Evolutionary conservation across 2,329 filamentous ascomycete species (phyloP).

Genomic region (Piedraia hortae): DNA sequence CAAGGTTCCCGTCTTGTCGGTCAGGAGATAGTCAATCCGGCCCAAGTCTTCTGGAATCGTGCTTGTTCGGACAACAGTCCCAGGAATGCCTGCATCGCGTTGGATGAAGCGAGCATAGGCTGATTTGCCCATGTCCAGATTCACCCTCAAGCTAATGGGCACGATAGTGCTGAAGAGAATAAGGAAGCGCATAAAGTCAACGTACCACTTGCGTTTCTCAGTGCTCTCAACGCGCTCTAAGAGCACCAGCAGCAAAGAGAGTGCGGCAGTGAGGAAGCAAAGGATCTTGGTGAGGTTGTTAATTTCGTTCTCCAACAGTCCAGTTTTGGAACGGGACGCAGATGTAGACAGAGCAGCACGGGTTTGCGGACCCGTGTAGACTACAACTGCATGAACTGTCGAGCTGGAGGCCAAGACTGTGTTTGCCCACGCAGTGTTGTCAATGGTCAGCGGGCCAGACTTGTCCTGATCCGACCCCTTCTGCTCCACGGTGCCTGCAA

Average conservation of each 20-base stretch:
- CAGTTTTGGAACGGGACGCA: constrained; percentile 75
- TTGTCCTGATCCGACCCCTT: constrained; percentile 15
- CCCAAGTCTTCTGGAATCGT: constrained; percentile 94
- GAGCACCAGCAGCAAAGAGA: constrained; percentile 72
- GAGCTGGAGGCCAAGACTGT: constrained; percentile 88
- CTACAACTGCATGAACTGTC: constrained; percentile 60
- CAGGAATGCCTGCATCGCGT: constrained; percentile 64
- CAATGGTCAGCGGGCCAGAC: constrained; percentile 57
- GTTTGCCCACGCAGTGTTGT: constrained; percentile 97
- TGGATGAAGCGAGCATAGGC: constrained; percentile 94
- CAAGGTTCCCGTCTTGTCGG: constrained; percentile 92
- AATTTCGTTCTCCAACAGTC: constrained; percentile 82
- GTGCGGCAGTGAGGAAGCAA: constrained; percentile 57
- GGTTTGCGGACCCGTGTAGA: constrained; percentile 88
- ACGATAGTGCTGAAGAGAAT: constrained; percentile 98
- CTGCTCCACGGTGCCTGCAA: constrained; percentile 67
- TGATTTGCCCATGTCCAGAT: constrained; percentile 88
- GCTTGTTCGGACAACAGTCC: constrained; percentile 79
- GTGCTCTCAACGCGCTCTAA: constrained; percentile 48
- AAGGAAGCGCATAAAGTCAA: constrained; percentile 92
- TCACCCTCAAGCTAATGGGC: constrained; percentile 84
- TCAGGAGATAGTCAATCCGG: constrained; percentile 82
- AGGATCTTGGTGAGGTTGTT: constrained; percentile 92
- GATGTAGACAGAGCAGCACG: constrained; percentile 82
- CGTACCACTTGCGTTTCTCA: constrained; percentile 39